A percentile compares a stretch with the other conserved stretches of the same genome.
These are phyloP conservation scores for Malus hybrid DNA, from an alignment of 331 rosid genomes.

Conservation along the genomic window DNA sequence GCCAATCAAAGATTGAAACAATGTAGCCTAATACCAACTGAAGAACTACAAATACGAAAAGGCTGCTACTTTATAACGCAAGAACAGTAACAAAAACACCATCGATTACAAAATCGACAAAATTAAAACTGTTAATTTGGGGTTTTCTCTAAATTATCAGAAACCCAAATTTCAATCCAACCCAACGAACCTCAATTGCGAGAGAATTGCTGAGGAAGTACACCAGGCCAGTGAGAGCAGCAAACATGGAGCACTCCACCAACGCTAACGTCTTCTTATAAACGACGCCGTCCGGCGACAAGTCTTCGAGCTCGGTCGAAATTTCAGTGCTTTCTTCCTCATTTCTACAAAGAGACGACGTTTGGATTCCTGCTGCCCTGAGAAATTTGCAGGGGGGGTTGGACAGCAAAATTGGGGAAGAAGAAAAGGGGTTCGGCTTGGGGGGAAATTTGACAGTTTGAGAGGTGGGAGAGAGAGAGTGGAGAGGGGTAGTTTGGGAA, in stretches of 20 bases:
- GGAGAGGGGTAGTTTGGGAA: slow-evolving; percentile 35
- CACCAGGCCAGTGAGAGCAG: slow-evolving; percentile 91
- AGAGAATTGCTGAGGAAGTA: slow-evolving; percentile 91
- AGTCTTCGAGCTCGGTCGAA: slow-evolving; percentile 42
- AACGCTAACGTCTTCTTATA: slow-evolving; percentile 72
- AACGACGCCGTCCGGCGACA: slow-evolving; percentile 58
- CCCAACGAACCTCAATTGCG: slow-evolving; percentile 69
- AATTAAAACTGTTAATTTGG: neutral
- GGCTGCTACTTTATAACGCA: neutral
- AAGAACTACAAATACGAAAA: neutral
- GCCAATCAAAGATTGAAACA: neutral
- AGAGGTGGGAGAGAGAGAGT: slow-evolving; percentile 9
- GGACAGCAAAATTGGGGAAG: slow-evolving; percentile 3
- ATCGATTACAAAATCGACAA: neutral
- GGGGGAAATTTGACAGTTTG: slow-evolving; percentile 9
- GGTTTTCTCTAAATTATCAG: neutral
- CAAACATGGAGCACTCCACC: slow-evolving; percentile 98
- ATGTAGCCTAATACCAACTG: neutral
- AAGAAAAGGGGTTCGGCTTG: slow-evolving; percentile 13
- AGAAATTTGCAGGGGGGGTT: slow-evolving; percentile 16
- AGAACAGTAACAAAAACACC: neutral
- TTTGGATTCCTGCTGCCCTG: slow-evolving; percentile 31
- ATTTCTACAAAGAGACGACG: slow-evolving; percentile 14
- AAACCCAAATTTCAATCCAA: neutral
- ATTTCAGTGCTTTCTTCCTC: slow-evolving; percentile 22